These are phyloP conservation scores for Paraurostyla sp. DNA, from an alignment of 73 alveolate genomes.

Conservation along the genomic window DNA sequence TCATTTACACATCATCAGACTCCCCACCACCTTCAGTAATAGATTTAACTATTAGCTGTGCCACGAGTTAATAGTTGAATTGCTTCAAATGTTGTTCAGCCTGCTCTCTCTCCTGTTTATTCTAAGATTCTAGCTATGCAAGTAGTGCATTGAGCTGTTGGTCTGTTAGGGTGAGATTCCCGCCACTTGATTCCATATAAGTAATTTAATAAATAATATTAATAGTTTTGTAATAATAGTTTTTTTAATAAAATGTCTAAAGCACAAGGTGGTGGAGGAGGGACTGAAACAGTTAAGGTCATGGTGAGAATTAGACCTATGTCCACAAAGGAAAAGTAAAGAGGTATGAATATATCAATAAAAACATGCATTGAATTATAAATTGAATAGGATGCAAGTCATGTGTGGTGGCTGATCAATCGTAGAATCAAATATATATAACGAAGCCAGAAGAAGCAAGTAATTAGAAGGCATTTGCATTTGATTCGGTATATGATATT, in stretches of 20 bases:
- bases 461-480: slow-evolving; percentile 78
- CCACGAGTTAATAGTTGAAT: too few species aligned
- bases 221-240: background rate
- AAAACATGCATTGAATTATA: too few species aligned
- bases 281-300: slow-evolving; percentile 89
- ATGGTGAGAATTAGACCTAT: slow-evolving; percentile 90
- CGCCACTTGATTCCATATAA: slow-evolving; percentile 18
- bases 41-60: background rate
- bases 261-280: background rate
- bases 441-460: slow-evolving; percentile 63
- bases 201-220: background rate
- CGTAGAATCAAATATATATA: slow-evolving; percentile 66
- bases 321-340: slow-evolving; percentile 74
- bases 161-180: background rate
- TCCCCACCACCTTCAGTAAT: background rate
- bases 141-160: background rate
- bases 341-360: slow-evolving; percentile 17
- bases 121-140: background rate
- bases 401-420: slow-evolving; percentile 69
- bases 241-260: background rate
- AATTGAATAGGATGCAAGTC: slow-evolving; percentile 19
- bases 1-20: background rate
- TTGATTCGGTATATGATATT: slow-evolving; percentile 78
- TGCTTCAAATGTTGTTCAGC: background rate
- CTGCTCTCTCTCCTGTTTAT: background rate